These are phyloP conservation scores for Candida berthetii DNA, from an alignment of 805 yeast genomes.

Conservation along the genomic window DNA sequence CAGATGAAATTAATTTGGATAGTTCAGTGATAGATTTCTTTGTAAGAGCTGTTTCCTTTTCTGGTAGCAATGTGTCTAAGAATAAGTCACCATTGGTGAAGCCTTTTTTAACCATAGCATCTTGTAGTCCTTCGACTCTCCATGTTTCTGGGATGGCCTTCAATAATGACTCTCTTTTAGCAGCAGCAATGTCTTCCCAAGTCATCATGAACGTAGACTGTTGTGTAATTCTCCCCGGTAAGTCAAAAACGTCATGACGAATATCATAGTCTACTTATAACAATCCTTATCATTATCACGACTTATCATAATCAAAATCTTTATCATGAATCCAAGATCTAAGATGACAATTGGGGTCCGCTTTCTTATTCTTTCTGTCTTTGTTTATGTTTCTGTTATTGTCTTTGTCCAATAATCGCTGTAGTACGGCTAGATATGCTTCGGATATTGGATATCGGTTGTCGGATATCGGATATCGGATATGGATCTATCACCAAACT, in stretches of 20 bases:
- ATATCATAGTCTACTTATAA: not conserved
- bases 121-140: not conserved
- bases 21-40: not conserved
- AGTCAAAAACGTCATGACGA: too few relatives aligned
- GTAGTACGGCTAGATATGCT: too few relatives aligned
- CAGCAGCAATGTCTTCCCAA: slow-evolving; percentile 10
- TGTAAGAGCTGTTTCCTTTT: slow-evolving; percentile 2
- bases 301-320: not conserved
- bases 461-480: too few relatives aligned
- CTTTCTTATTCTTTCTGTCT: too few relatives aligned
- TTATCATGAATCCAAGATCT: too few relatives aligned
- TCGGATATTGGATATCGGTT: too few relatives aligned
- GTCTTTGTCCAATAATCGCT: too few relatives aligned
- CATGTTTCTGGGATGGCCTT: slow-evolving; percentile 9
- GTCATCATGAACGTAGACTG: slow-evolving; percentile 4
- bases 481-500: too few relatives aligned
- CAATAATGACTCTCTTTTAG: slow-evolving; percentile 8
- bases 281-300: not conserved
- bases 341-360: too few relatives aligned
- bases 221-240: not conserved
- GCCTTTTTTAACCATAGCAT: not conserved
- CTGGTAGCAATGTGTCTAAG: slow-evolving; percentile 4
- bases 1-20: slow-evolving; percentile 2
- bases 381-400: too few relatives aligned
- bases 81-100: slow-evolving; percentile 1